Evolutionary conservation across 257 asterid genomes (phyloP), one percentile per base, ranked within the genome.

Genomic region (Craterostigma plantagineum): DNA sequence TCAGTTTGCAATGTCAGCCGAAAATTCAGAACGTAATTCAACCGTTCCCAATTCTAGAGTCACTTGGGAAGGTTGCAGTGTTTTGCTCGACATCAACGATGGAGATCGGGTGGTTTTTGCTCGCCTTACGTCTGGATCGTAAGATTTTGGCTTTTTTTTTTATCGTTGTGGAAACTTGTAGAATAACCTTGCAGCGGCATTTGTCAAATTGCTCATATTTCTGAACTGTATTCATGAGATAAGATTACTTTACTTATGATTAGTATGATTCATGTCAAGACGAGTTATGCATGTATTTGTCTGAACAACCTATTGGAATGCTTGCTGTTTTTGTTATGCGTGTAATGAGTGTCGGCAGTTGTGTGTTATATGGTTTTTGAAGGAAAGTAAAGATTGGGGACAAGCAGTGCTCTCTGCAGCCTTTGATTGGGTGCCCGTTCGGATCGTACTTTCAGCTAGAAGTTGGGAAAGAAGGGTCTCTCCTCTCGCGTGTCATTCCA

Each of bases 21-120:
- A 47, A 42, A 58, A 36, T 50, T 38, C 51, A n/a, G 61, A 47
- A 33, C 73, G 60, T 34, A 63, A 1, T 44, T 51, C 53, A 38
- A 45, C 42, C 11, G 66, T 30, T 30, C 64, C 42, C 39, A 76
- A 52, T 51, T 62, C 59, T 34, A 71, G 95, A 68, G 55, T 72
- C 53, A 79, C 98, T 12, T 82, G 85, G 90, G 98, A 82, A 49
- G 95, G 98, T 17, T 82, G 95, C 69, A 87, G 76, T 49, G 95
- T 82, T 33, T 70, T 87, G 85, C 95, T 87, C 11, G 98, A 87
- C 64, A 72, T 87, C 63, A 87, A 87, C 50, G 93, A 82, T 30
- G 98, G 98, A 11, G 93, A 82, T 52, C 72, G 95, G 9, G 66
- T 82, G 67, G 85, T 83, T 61, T 82, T 87, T 43, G 84, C 94